A percentile compares a stretch with the other conserved stretches of the same genome.
These are phyloP conservation scores for Aspergillus asperescens DNA, from an alignment of 495 filamentous ascomycete genomes.

Conservation along the genomic window DNA sequence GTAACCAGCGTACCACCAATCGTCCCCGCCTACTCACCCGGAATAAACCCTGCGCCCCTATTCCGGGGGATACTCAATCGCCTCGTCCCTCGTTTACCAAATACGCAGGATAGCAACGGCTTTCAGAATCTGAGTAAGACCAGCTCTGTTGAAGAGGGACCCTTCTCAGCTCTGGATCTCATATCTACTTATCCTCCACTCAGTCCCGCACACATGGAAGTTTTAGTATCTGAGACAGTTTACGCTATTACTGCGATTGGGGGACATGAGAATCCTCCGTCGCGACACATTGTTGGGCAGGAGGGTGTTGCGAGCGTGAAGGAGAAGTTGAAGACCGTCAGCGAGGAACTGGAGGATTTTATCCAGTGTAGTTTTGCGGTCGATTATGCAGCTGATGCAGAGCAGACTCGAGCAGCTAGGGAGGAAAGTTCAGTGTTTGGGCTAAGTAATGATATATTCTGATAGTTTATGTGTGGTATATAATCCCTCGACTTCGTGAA, in stretches of 20 bases:
- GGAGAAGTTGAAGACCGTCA: conserved; percentile 94
- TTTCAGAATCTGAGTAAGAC: conserved; percentile 22
- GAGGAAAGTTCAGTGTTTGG: conserved; percentile 20
- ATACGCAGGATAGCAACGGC: conserved; percentile 20
- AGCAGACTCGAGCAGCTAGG: conserved; percentile 20
- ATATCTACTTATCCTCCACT: conserved; percentile 67
- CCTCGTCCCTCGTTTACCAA: conserved; percentile 54
- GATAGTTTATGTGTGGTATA: conserved; percentile 6
- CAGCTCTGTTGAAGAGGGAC: conserved; percentile 36
- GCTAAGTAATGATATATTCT: conserved; percentile 11
- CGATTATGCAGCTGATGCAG: conserved; percentile 56
- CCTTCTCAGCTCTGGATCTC: conserved; percentile 49
- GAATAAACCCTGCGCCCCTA: conserved; percentile 70
- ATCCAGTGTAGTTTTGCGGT: conserved; percentile 81
- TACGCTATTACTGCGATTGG: conserved; percentile 86
- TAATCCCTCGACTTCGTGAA: neutral
- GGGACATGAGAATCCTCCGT: conserved; percentile 92
- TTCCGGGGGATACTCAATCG: conserved; percentile 75
- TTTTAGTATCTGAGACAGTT: conserved; percentile 81
- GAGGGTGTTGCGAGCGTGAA: conserved; percentile 86
- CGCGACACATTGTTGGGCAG: conserved; percentile 87
- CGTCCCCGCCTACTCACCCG: conserved; percentile 64
- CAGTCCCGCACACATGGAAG: conserved; percentile 54
- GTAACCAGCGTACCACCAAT: conserved; percentile 76
- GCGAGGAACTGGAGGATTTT: conserved; percentile 94